A percentile compares a stretch with the other conserved stretches of the same genome.
phyloP scores from a whole-genome alignment of 2,329 filamentous ascomycete genomes.

The Fusarium vanettenii region DNA sequence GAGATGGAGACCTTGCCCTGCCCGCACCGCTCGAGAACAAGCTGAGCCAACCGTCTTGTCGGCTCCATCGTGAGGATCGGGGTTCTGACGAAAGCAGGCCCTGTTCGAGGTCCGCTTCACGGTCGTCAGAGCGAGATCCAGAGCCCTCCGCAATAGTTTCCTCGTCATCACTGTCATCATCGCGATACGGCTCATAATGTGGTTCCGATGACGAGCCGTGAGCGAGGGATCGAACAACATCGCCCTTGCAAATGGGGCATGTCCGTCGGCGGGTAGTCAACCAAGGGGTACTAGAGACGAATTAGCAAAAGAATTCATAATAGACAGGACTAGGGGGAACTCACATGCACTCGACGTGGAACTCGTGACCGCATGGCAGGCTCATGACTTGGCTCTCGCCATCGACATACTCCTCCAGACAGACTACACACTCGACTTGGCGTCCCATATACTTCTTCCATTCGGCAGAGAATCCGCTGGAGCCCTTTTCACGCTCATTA shows the following conservation, averaged over 20 bases:
- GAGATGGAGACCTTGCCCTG: slow-evolving; percentile 38
- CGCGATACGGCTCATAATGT: slow-evolving; percentile 66
- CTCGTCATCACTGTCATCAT: slow-evolving; percentile 59
- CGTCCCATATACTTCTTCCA: slow-evolving; percentile 76
- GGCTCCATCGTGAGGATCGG: slow-evolving; percentile 34
- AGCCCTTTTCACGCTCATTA: slow-evolving; percentile 61
- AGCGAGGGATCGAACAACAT: slow-evolving; percentile 82
- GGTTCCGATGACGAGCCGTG: slow-evolving; percentile 63
- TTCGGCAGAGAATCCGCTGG: slow-evolving; percentile 56
- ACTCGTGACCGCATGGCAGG: slow-evolving; percentile 96
- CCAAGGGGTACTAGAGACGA: slow-evolving; percentile 83
- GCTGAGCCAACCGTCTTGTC: slow-evolving; percentile 53
- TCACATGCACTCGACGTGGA: slow-evolving; percentile 98
- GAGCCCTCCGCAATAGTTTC: slow-evolving; percentile 53
- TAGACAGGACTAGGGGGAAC: slow-evolving; percentile 54
- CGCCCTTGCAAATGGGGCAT: slow-evolving; percentile 98
- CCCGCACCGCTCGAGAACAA: slow-evolving; percentile 49
- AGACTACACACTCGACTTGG: slow-evolving; percentile 93
- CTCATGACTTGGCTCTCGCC: slow-evolving; percentile 97
- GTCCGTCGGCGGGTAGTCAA: slow-evolving; percentile 93
- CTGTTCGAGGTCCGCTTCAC: slow-evolving; percentile 57
- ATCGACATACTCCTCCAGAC: slow-evolving; percentile 94
- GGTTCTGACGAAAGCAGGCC: slow-evolving; percentile 47
- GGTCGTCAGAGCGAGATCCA: slow-evolving; percentile 45
- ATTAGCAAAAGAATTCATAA: slow-evolving; percentile 14